Evolutionary conservation across 345 rosid species (phyloP).

Genomic region (Cardamine resedifolia): DNA sequence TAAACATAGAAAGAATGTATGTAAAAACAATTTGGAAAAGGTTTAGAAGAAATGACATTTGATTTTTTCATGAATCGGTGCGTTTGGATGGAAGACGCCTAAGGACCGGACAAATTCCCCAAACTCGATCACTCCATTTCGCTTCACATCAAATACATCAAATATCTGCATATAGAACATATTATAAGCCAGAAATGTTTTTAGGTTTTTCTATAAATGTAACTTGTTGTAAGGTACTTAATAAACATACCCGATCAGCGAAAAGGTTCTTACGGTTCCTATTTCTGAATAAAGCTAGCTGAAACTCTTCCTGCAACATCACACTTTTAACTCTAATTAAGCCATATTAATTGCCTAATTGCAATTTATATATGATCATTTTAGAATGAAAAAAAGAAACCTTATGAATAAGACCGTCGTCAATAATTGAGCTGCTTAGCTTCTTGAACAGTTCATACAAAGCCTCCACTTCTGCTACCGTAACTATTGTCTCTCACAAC

Average conservation of each 20-base stretch:
- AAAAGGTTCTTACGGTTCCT: constrained; percentile 71
- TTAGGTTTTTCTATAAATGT: not conserved
- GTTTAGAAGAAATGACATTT: constrained; percentile 47
- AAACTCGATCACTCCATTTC: constrained; percentile 86
- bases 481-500: constrained; percentile 49
- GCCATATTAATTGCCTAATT: not conserved
- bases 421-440: constrained; percentile 77
- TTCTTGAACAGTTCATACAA: constrained; percentile 77
- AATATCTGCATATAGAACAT: constrained; percentile 52
- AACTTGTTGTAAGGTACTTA: not conserved
- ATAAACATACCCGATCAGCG: constrained; percentile 70
- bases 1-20: not conserved
- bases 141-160: constrained; percentile 82
- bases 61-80: constrained; percentile 64
- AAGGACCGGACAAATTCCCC: constrained; percentile 91
- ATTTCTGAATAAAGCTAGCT: constrained; percentile 87
- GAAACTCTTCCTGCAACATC: constrained; percentile 75
- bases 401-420: constrained; percentile 92
- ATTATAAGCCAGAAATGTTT: not conserved
- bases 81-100: constrained; percentile 79
- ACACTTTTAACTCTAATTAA: not conserved
- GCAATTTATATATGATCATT: not conserved
- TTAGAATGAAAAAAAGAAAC: constrained; percentile 36
- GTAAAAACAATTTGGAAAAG: not conserved
- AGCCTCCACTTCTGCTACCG: constrained; percentile 75